phyloP scores from a whole-genome alignment of 257 asterid species.

The Orobanche coerulescens region DNA sequence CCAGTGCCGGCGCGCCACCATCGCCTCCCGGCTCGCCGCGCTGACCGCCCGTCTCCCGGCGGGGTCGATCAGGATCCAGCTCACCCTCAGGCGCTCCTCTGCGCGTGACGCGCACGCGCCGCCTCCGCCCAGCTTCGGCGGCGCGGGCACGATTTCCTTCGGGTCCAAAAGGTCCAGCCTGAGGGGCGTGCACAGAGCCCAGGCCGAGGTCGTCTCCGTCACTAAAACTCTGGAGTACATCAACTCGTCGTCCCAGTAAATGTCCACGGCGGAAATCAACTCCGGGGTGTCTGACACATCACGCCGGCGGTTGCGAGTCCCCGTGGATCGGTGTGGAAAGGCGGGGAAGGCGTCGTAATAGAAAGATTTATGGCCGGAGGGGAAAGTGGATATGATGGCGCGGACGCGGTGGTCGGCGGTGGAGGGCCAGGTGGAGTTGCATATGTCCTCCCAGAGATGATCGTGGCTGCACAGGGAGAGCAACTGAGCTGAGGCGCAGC shows the following conservation, averaged over 20 bases:
- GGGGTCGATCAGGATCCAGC: conserved; percentile 71
- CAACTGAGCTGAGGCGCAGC: conserved; percentile 37
- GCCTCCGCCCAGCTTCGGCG: conserved; percentile 24
- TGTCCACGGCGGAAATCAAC: conserved; percentile 68
- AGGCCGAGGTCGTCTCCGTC: conserved; percentile 36
- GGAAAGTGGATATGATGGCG: conserved; percentile 32
- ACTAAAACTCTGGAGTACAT: conserved; percentile 43
- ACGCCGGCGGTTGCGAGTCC: background rate
- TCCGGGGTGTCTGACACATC: conserved; percentile 9
- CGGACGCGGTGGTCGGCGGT: conserved; percentile 34
- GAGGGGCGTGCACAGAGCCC: conserved; percentile 50
- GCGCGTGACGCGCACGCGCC: conserved; percentile 17
- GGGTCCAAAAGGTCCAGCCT: conserved; percentile 46
- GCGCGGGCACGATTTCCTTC: conserved; percentile 36
- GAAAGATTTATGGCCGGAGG: conserved; percentile 61
- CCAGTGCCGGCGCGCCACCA: conserved; percentile 50
- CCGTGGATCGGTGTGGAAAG: background rate
- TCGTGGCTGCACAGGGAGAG: conserved; percentile 42
- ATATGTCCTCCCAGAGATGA: conserved; percentile 47
- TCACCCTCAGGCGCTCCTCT: conserved; percentile 37
- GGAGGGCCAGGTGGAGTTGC: conserved; percentile 65
- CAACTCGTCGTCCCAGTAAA: conserved; percentile 33
- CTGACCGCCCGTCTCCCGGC: conserved; percentile 38
- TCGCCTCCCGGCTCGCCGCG: conserved; percentile 44
- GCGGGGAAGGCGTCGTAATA: conserved; percentile 55